Base-by-base conservation (phyloP, 1,284 basidiomycete species). In the Erythrobasidium hasegawianum region DNA sequence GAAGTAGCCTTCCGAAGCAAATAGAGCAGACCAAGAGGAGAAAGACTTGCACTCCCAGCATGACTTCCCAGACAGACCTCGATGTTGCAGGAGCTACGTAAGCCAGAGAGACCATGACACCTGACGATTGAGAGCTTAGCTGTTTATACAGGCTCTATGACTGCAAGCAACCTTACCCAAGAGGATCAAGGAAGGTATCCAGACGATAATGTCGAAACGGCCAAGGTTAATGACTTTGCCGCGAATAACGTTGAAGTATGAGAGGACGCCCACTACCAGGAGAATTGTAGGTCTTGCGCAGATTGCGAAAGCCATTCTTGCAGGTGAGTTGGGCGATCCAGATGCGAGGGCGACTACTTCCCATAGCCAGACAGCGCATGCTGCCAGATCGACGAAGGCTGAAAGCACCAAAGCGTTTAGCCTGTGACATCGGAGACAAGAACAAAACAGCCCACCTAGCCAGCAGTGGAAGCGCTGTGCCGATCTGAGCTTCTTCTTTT, bases 241-340 rank as follows among this genome's bases (percentile, higher is more conserved):
- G 24, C 66, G 20, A 26, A 68, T 52, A 39, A 68, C 47, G 29
- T 68, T 68, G 29, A 60, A 24, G 45, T 61, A 68, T 27, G 66
- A 68, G 14, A 68, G 45, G n/a, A 68, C 43, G 53, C 58, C 57
- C 43, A 68, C 66, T 13, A 68, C 54, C 5, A 68, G 26, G 10
- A 68, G 59, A 24, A 68, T 56, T 22, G 66, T 68, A 7, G 66
- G 54, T 20, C 66, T 27, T 26, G 66, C 59, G 45, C 66, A 68
- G 26, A 68, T 59, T 9, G 59, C 58, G 40, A 61, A 57, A 41
- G 59, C 58, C 58, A 61, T 60, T 29, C 66, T 38, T n/a, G 66
- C 59, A 9, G 66, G 54, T 5, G 58, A 60, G 43, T 29, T 52
- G 41, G 50, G 20, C 13, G 52, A 50, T n/a, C 54, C 54, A 55